Conservation (phyloP, 768 basidiomycete genomes). For the Roridomyces roridus region DNA sequence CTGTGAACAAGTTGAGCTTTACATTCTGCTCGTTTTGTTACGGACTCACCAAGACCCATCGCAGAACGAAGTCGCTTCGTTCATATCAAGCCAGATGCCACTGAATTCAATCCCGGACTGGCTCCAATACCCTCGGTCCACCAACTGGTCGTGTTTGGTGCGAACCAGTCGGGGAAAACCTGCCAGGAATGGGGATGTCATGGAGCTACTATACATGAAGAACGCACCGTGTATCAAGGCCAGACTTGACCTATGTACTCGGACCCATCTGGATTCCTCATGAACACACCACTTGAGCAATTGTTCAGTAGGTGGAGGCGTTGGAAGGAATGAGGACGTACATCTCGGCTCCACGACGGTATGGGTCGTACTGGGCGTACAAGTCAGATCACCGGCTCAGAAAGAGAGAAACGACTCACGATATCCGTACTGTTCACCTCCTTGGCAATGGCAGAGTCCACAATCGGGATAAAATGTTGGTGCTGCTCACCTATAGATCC, state of each 20-base stretch:
- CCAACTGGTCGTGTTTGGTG: conserved; percentile 54
- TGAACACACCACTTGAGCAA: conserved; percentile 59
- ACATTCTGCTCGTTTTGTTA: not conserved
- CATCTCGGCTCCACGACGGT: conserved; percentile 66
- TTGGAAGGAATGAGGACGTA: conserved; percentile 33
- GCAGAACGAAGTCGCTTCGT: conserved; percentile 69
- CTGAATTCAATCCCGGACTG: conserved; percentile 52
- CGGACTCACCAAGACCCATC: conserved; percentile 56
- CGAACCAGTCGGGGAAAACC: conserved; percentile 69
- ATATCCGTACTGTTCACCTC: conserved; percentile 65
- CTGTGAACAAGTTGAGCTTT: conserved; percentile 31
- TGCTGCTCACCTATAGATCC: conserved; percentile 33
- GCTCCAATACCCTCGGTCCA: conserved; percentile 71
- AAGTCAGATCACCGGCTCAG: conserved; percentile 1
- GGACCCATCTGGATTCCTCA: conserved; percentile 76
- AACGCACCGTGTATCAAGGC: conserved; percentile 54
- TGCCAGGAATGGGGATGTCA: conserved; percentile 38
- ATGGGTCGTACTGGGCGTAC: conserved; percentile 64
- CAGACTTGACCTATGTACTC: conserved; percentile 79
- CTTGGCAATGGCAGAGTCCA: conserved; percentile 66
- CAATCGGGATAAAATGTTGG: conserved; percentile 71
- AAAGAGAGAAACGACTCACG: conserved; percentile 40
- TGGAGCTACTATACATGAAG: conserved; percentile 4
- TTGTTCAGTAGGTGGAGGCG: not conserved
- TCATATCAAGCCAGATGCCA: conserved; percentile 72